phyloP scores from a whole-genome alignment of 1,284 basidiomycete genomes.

The Golubevia pallescens region DNA sequence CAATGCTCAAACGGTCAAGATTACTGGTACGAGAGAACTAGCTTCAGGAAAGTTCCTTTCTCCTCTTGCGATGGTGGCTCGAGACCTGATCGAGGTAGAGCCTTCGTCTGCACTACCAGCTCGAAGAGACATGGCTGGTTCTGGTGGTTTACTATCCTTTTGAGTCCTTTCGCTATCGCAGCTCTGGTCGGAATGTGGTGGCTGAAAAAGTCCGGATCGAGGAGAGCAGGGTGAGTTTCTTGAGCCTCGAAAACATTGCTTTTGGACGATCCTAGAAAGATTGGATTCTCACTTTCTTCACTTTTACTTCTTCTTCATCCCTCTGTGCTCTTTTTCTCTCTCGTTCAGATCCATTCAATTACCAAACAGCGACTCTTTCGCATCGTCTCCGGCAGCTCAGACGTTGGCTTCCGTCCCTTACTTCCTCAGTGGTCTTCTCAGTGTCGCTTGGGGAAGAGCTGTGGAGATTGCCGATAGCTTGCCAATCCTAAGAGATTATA shows the following conservation, averaged over 20 bases:
- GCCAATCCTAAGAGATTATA: constrained; percentile 24
- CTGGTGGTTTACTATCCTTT: constrained; percentile 51
- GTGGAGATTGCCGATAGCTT: constrained; percentile 28
- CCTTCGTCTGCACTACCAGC: constrained; percentile 39
- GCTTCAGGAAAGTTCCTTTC: constrained; percentile 50
- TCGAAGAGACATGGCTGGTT: constrained; percentile 36
- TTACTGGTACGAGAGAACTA: constrained; percentile 60
- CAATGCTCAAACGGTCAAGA: constrained; percentile 50
- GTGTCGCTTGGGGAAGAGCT: constrained; percentile 22
- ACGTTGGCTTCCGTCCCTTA: not conserved
- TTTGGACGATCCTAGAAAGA: no score
- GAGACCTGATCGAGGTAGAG: constrained; percentile 45
- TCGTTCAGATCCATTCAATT: not conserved
- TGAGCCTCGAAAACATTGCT: no score
- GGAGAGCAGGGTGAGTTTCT: constrained; percentile 1
- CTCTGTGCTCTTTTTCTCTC: not conserved
- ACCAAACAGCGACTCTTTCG: not conserved
- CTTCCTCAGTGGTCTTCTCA: constrained; percentile 7
- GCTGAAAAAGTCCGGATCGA: constrained; percentile 2
- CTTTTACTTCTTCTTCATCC: not conserved
- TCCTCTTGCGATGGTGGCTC: constrained; percentile 47
- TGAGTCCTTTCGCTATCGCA: constrained; percentile 33
- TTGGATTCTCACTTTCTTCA: no score
- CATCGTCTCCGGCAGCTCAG: not conserved
- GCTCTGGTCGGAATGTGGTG: constrained; percentile 46